Evolutionary conservation across 768 basidiomycete species (phyloP), one percentile per base, ranked within the genome.

Genomic region (Leccinum barrowsii): DNA sequence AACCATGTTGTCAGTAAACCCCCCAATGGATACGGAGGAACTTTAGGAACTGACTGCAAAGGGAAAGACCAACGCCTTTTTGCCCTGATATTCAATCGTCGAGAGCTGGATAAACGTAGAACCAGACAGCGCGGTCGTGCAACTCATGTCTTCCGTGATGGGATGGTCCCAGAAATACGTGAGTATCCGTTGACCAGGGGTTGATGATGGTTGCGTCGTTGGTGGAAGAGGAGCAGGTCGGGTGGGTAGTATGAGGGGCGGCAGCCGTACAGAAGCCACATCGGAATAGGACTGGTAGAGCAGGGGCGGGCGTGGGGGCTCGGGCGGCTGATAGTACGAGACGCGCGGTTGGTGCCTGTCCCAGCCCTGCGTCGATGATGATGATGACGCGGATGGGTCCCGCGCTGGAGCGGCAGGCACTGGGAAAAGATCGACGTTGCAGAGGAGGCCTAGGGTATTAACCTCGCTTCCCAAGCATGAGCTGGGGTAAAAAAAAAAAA

Each of bases 341-440:
- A 34, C 22, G 30, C 60, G 68, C 32, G 57, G 22, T 17, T 17
- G 70, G 58, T 30, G 63, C 26, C 61, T 67, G 34, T 56, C 54
- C 22, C 46, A 62, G 37, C 40, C 48, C 22, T 55, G 62, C 7
- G 32, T 46, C 28, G 57, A 24, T n/a, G 44, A n/a, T 40, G 37
- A n/a, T 11, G 40, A 42, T 5, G 42, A 34, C 26, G 49, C 37
- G 50, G 50, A 44, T 8, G 52, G 35, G 7, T 62, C 40, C 21
- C 63, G 64, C 11, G 51, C 44, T 61, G 63, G 40, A 35, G 35
- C 35, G 32, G 57, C 59, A 56, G 79, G 76, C 7, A 89, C 81
- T 4, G 85, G 86, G 61, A 89, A 89, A 17, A 92, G 76, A 72
- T 92, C 90, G 42, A 89, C 87, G 3, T 85, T 88, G 70, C 90